Base-by-base conservation (phyloP, 2,329 filamentous ascomycete species). In the Pyrenophora teres region DNA sequence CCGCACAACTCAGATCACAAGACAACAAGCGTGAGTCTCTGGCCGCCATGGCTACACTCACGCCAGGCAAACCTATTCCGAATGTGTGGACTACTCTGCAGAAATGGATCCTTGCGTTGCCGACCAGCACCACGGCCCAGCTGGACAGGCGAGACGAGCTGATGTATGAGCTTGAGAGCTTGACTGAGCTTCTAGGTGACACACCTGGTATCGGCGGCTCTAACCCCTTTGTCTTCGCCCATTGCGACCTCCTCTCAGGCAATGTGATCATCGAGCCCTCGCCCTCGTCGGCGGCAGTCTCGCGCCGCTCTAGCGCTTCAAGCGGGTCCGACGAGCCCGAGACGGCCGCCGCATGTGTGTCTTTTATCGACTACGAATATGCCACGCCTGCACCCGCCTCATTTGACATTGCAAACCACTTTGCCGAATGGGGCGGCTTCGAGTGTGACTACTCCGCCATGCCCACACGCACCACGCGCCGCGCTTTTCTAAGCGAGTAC, bases 281-380 rank as follows among this genome's bases (percentile, higher is more conserved):
- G 32, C 66, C 65, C 21, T 70, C 67, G 19, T 73, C 72, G 12
- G 62, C 69, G 31, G 64, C 71, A 27, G 64, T 59, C 16, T 71
- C 69, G 25, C 65, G 65, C 44, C 65, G 68, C 45, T 71, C 68
- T 37, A 72, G 68, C 56, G 60, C 60, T 4, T 72, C 70, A 4
- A 60, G 60, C 46, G 63, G 57, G 40, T 70, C 70, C 6, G 64
- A 69, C 46, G 64, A 68, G 42, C 56, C 61, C 23, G 64, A 68
- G 44, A 52, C 67, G 13, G 60, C 70, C 3, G 65, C 67, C 3
- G 65, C 67, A 10, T 64, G 60, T 32, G 71, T 75, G 23, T 66
- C 68, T 69, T 97, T 99, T 76, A 99, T 99, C 73, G 94, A 99
- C 77, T 99, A 97, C 78, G 94, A 99, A 75, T 99, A 99, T 75